Evolutionary conservation across 2,329 filamentous ascomycete species (phyloP).

Genomic region (Leptographium lundbergii): DNA sequence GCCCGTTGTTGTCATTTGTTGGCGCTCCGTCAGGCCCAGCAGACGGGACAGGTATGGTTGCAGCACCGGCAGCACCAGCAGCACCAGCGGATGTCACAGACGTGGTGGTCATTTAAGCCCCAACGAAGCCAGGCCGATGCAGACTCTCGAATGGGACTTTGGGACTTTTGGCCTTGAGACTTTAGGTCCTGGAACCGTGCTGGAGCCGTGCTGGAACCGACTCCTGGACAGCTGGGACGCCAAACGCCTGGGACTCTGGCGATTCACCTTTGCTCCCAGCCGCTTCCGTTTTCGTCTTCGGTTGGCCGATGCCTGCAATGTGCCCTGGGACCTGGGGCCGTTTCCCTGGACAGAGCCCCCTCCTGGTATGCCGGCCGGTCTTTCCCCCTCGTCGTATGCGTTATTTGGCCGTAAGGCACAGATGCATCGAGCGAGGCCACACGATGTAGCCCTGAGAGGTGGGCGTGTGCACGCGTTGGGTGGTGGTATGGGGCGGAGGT

Average conservation of each 20-base stretch:
- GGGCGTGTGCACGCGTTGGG: not conserved
- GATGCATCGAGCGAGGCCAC: not conserved
- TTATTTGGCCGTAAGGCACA: not conserved
- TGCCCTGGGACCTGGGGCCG: not conserved
- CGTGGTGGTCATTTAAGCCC: conserved; percentile 7
- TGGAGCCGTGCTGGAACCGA: too few relatives aligned
- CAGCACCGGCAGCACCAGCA: too few relatives aligned
- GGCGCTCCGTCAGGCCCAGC: not conserved
- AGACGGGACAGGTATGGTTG: not conserved
- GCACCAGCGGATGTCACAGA: conserved; percentile 1
- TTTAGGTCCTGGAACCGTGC: too few relatives aligned
- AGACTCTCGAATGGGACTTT: not conserved
- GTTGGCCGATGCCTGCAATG: not conserved
- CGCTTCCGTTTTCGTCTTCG: not conserved
- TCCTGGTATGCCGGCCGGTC: too few relatives aligned
- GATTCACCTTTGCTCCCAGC: too few relatives aligned
- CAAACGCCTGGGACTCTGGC: too few relatives aligned
- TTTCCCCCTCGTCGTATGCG: not conserved
- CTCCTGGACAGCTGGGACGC: too few relatives aligned
- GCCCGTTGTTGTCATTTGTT: not conserved
- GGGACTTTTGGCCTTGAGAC: not conserved
- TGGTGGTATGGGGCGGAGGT: not conserved
- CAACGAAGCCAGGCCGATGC: not conserved
- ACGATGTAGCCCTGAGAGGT: not conserved
- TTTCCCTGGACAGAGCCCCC: too few relatives aligned